Percentiles rank a stretch among this genome's conserved stretches.
Evolutionary conservation across 2,329 filamentous ascomycete genomes (phyloP).

Genomic region (Talaromyces sp.): DNA sequence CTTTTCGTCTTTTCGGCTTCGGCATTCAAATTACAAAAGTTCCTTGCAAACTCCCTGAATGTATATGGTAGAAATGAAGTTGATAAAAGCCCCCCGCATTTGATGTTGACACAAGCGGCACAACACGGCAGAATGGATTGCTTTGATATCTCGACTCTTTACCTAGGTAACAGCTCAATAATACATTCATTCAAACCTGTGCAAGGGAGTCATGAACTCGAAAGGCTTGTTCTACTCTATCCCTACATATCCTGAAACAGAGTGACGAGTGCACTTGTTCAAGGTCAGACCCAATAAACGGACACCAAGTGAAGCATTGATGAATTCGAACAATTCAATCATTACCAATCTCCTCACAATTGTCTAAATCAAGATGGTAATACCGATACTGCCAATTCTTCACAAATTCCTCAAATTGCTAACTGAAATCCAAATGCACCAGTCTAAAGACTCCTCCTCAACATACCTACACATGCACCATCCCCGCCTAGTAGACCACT

Average conservation of each 20-base stretch:
- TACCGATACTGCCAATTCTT: not conserved
- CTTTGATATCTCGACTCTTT: slow-evolving; percentile 12
- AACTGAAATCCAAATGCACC: not conserved
- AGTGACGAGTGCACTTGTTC: not conserved
- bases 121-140: slow-evolving; percentile 9
- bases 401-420: not conserved
- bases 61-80: too few relatives aligned
- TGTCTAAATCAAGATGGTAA: not conserved
- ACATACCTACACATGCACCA: slow-evolving; percentile 47
- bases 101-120: slow-evolving; percentile 2
- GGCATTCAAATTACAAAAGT: not conserved
- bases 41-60: too few relatives aligned
- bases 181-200: too few relatives aligned
- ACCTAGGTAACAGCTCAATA: too few relatives aligned
- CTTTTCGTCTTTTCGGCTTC: not conserved
- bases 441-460: slow-evolving; percentile 49
- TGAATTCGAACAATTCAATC: not conserved
- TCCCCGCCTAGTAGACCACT: slow-evolving; percentile 45
- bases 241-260: not conserved
- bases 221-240: not conserved
- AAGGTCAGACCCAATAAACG: not conserved
- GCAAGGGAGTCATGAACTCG: not conserved
- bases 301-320: not conserved
- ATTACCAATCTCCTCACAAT: not conserved
- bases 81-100: not conserved